A percentile compares a stretch with the other conserved stretches of the same genome.
phyloP scores from a whole-genome alignment of 257 asterid genomes.

The Anisodus acutangulus region DNA sequence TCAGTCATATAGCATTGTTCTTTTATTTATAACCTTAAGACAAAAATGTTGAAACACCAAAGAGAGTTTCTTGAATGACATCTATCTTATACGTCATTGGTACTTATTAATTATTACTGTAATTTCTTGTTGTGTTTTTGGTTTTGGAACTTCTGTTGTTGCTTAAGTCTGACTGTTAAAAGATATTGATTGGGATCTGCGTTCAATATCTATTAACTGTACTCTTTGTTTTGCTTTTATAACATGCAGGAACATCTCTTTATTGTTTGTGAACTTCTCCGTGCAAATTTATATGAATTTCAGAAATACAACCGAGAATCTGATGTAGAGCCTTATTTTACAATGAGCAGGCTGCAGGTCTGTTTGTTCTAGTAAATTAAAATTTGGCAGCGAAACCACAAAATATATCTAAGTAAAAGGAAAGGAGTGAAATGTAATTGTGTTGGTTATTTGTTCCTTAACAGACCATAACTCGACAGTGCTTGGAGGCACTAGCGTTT shows the following conservation, averaged over 20 bases:
- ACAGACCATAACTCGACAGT: constrained; percentile 80
- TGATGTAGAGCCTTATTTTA: constrained; percentile 75
- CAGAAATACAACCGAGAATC: constrained; percentile 86
- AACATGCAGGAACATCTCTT: constrained; percentile 77
- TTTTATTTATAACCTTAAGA: background rate
- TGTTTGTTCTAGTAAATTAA: constrained; percentile 9
- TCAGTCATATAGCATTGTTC: background rate
- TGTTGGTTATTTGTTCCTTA: constrained; percentile 32
- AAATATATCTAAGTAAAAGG: background rate
- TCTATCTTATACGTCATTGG: background rate
- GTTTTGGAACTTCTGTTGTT: background rate
- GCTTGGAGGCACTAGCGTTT: constrained; percentile 78
- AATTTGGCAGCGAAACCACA: background rate
- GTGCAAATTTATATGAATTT: constrained; percentile 87
- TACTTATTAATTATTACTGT: background rate
- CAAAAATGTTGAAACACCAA: background rate
- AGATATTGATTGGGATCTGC: background rate
- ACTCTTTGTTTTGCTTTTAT: background rate
- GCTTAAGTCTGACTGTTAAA: background rate
- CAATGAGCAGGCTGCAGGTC: constrained; percentile 83
- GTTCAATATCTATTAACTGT: background rate
- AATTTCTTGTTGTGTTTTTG: background rate
- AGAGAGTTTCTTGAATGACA: background rate
- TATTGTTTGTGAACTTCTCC: constrained; percentile 86
- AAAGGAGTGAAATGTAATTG: constrained; percentile 17